Percentiles rank a stretch among this genome's conserved stretches.
These are phyloP conservation scores for Dipodascus albidus DNA, from an alignment of 805 yeast species.

Conservation along the genomic window DNA sequence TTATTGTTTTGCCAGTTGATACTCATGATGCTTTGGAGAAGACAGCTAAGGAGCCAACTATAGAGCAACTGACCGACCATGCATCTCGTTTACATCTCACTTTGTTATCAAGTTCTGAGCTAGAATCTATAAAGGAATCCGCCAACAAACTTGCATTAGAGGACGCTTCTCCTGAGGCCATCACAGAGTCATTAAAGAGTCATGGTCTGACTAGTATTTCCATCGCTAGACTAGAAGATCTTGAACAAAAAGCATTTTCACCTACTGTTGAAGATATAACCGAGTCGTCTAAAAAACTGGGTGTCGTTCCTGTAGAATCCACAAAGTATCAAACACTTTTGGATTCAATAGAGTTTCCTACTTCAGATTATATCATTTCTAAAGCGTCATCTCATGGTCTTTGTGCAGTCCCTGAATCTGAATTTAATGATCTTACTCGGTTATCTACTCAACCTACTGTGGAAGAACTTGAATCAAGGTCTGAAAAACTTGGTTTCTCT, in stretches of 20 bases:
- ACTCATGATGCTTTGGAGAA: slow-evolving; percentile 10
- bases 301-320: neutral
- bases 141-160: slow-evolving; percentile 3
- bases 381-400: slow-evolving; percentile 15
- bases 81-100: slow-evolving; percentile 10
- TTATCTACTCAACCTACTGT: slow-evolving; percentile 14
- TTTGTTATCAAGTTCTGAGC: slow-evolving; percentile 7
- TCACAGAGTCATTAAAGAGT: slow-evolving; percentile 9
- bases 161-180: slow-evolving; percentile 14
- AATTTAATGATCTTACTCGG: slow-evolving; percentile 2
- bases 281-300: neutral
- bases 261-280: slow-evolving; percentile 12
- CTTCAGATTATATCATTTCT: slow-evolving; percentile 9
- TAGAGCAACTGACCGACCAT: slow-evolving; percentile 9
- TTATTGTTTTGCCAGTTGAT: slow-evolving; percentile 14
- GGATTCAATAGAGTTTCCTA: slow-evolving; percentile 4
- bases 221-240: slow-evolving; percentile 7
- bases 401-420: neutral
- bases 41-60: slow-evolving; percentile 10
- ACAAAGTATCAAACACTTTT: slow-evolving; percentile 4
- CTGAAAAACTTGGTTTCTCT: slow-evolving; percentile 11
- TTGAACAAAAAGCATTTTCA: slow-evolving; percentile 15
- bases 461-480: slow-evolving; percentile 1
- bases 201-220: slow-evolving; percentile 14
- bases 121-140: slow-evolving; percentile 8